Conservation (phyloP, 2,329 filamentous ascomycete species). For the Ceratocystis colombiana region DNA sequence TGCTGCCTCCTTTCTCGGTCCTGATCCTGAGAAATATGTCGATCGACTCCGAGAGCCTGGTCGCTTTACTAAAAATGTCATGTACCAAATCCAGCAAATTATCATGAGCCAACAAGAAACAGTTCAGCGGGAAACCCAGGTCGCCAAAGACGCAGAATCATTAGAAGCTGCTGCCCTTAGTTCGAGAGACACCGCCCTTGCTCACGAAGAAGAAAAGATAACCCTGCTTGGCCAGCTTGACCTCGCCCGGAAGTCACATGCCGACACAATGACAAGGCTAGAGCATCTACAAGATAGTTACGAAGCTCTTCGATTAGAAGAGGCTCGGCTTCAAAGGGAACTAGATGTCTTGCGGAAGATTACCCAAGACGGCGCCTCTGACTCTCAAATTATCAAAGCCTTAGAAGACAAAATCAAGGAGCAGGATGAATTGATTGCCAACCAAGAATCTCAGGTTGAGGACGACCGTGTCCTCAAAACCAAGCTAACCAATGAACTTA, state of each 20-base stretch:
- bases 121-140: slow-evolving; percentile 29
- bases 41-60: slow-evolving; percentile 34
- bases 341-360: slow-evolving; percentile 42
- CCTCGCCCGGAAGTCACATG: slow-evolving; percentile 45
- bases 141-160: slow-evolving; percentile 24
- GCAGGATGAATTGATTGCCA: slow-evolving; percentile 61
- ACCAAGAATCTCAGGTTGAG: slow-evolving; percentile 57
- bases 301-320: slow-evolving; percentile 55
- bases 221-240: slow-evolving; percentile 44
- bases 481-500: slow-evolving; percentile 41
- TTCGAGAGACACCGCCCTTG: slow-evolving; percentile 45
- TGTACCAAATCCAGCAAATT: slow-evolving; percentile 40
- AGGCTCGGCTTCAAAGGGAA: slow-evolving; percentile 47
- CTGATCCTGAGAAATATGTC: slow-evolving; percentile 47
- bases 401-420: slow-evolving; percentile 51
- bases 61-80: slow-evolving; percentile 35
- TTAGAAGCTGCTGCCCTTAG: slow-evolving; percentile 35
- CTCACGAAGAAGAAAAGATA: slow-evolving; percentile 47
- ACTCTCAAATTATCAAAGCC: slow-evolving; percentile 42
- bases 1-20: slow-evolving; percentile 49
- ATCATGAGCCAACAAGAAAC: slow-evolving; percentile 36
- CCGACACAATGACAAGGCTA: slow-evolving; percentile 49
- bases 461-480: slow-evolving; percentile 40
- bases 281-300: slow-evolving; percentile 52
- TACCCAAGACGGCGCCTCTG: slow-evolving; percentile 44